phyloP scores from a whole-genome alignment of 2,329 filamentous ascomycete species.

The Botrytis hyacinthi region DNA sequence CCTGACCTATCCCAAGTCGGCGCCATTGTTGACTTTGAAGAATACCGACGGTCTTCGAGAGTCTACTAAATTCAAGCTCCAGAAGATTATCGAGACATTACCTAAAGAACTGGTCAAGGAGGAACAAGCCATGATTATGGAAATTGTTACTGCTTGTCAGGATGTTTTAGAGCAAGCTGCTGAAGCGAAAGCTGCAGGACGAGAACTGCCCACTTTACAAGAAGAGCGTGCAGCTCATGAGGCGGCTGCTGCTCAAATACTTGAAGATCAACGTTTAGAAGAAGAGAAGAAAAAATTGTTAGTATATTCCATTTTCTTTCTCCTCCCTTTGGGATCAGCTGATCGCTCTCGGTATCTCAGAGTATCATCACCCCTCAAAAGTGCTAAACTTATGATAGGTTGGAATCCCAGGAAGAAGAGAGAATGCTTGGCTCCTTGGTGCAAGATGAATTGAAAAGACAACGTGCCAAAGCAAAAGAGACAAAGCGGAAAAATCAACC shows the following conservation, averaged over 20 bases:
- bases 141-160: slow-evolving; percentile 48
- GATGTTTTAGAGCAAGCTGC: slow-evolving; percentile 85
- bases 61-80: slow-evolving; percentile 68
- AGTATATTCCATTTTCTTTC: slow-evolving; percentile 1
- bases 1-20: slow-evolving; percentile 85
- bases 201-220: slow-evolving; percentile 79
- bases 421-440: slow-evolving; percentile 68
- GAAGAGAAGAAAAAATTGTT: slow-evolving; percentile 45
- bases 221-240: slow-evolving; percentile 85
- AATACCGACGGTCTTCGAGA: slow-evolving; percentile 64
- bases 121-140: slow-evolving; percentile 55
- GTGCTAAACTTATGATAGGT: slow-evolving; percentile 5
- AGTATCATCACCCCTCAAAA: background rate
- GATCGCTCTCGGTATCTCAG: background rate
- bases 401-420: slow-evolving; percentile 39
- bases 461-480: slow-evolving; percentile 63
- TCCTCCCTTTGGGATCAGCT: background rate
- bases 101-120: slow-evolving; percentile 52
- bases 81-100: slow-evolving; percentile 59
- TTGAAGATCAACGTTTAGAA: slow-evolving; percentile 48
- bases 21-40: slow-evolving; percentile 69
- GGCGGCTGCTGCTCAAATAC: slow-evolving; percentile 63
- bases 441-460: slow-evolving; percentile 67
- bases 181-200: slow-evolving; percentile 68
- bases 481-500: slow-evolving; percentile 59